These are phyloP conservation scores for Conringia planisiliqua DNA, from an alignment of 345 rosid genomes.

Conservation along the genomic window DNA sequence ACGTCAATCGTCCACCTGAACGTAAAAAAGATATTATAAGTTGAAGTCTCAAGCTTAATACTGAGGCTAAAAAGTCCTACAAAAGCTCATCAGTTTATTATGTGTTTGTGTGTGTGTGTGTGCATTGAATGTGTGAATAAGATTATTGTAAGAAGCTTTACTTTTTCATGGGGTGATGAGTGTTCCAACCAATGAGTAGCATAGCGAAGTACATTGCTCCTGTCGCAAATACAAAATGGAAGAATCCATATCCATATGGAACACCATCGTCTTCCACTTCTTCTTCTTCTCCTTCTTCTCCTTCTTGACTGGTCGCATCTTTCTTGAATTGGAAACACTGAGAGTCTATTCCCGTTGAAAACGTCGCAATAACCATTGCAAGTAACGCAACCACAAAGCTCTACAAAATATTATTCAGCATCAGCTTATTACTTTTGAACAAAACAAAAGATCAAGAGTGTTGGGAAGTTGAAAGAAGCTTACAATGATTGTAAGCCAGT, in stretches of 20 bases:
- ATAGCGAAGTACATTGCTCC: conserved; percentile 98
- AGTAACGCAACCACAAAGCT: conserved; percentile 83
- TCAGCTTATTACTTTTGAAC: background rate
- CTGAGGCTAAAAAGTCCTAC: background rate
- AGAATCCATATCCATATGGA: conserved; percentile 95
- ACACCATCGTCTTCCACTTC: conserved; percentile 51
- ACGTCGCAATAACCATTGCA: conserved; percentile 89
- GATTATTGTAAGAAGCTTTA: conserved; percentile 19
- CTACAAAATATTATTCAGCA: conserved; percentile 37
- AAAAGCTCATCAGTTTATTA: background rate
- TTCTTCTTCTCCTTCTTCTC: conserved; percentile 17
- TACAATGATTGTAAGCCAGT: conserved; percentile 97
- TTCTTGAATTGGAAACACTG: conserved; percentile 80
- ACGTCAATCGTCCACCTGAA: conserved; percentile 97
- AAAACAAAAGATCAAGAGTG: background rate
- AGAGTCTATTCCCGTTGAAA: conserved; percentile 94
- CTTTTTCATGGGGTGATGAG: conserved; percentile 82
- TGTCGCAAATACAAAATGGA: conserved; percentile 94
- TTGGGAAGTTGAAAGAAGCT: background rate
- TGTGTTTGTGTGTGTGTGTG: background rate
- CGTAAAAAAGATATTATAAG: background rate
- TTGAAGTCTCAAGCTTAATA: background rate
- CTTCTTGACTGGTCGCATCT: conserved; percentile 38
- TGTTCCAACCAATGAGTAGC: conserved; percentile 92
- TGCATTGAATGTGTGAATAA: background rate